Conservation (phyloP, 148 eudicot species). For the Silene uniflora region DNA sequence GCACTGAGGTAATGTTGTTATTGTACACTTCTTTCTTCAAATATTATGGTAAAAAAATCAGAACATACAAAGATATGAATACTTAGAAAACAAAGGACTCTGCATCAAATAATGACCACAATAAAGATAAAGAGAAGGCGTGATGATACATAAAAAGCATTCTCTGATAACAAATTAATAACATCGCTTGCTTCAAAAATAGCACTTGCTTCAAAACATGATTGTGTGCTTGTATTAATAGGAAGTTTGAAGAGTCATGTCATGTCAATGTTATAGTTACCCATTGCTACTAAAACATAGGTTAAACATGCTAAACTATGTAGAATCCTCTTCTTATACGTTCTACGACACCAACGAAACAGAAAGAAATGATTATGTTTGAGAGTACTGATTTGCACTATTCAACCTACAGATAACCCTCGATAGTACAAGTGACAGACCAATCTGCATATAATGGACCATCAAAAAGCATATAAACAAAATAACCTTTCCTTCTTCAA, state of each 20-base stretch:
- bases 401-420: not conserved
- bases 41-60: not conserved
- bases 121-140: not conserved
- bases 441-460: not conserved
- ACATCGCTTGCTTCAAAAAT: not conserved
- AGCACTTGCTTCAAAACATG: too few relatives aligned
- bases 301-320: not conserved
- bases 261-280: not conserved
- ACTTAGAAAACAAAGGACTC: not conserved
- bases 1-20: too few relatives aligned
- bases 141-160: not conserved
- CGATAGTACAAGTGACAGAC: not conserved
- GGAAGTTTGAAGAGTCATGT: not conserved
- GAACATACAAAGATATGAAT: too few relatives aligned
- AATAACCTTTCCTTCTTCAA: conserved; percentile 95
- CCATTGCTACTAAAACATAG: not conserved
- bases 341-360: not conserved
- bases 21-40: not conserved
- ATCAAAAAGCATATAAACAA: not conserved
- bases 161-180: not conserved
- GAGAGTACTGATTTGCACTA: not conserved
- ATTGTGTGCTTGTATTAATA: not conserved
- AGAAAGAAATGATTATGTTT: not conserved
- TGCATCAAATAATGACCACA: not conserved
- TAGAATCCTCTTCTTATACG: not conserved